These are phyloP conservation scores for Populus deltoides DNA, from an alignment of 345 rosid genomes.

Conservation along the genomic window DNA sequence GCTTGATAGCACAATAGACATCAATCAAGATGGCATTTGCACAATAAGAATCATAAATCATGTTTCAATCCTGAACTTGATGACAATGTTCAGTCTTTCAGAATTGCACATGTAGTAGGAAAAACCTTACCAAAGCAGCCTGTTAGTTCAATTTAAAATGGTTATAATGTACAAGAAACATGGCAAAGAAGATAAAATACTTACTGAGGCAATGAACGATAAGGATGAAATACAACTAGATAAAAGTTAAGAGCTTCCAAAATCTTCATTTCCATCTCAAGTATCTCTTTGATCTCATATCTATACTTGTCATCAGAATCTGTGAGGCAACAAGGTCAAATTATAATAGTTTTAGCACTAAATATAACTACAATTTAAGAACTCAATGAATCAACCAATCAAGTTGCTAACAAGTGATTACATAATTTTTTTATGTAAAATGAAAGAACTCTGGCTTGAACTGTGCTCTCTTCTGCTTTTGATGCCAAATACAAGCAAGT, in stretches of 20 bases:
- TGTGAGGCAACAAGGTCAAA: slow-evolving; percentile 31
- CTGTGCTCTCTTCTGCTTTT: slow-evolving; percentile 96
- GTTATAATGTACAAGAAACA: background rate
- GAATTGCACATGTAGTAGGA: background rate
- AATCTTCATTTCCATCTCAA: slow-evolving; percentile 98
- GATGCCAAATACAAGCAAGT: slow-evolving; percentile 95
- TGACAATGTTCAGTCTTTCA: background rate
- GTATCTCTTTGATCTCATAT: slow-evolving; percentile 82
- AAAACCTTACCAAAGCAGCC: background rate
- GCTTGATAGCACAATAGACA: no score
- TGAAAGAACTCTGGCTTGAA: slow-evolving; percentile 74
- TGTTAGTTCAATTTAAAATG: background rate
- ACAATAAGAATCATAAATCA: no score
- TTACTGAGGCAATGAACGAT: slow-evolving; percentile 80
- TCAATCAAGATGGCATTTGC: no score
- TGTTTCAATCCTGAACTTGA: background rate
- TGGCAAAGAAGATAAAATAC: slow-evolving; percentile 16
- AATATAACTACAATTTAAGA: slow-evolving; percentile 5
- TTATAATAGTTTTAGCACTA: slow-evolving; percentile 19
- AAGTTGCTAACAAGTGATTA: slow-evolving; percentile 36
- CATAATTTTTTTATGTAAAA: slow-evolving; percentile 68
- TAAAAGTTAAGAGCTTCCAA: slow-evolving; percentile 91
- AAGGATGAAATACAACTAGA: slow-evolving; percentile 92
- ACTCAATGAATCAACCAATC: background rate
- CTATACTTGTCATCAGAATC: slow-evolving; percentile 78